A percentile compares a stretch with the other conserved stretches of the same genome.
These are phyloP conservation scores for Rosa chinensis DNA, from an alignment of 306 rosid species.

Conservation along the genomic window DNA sequence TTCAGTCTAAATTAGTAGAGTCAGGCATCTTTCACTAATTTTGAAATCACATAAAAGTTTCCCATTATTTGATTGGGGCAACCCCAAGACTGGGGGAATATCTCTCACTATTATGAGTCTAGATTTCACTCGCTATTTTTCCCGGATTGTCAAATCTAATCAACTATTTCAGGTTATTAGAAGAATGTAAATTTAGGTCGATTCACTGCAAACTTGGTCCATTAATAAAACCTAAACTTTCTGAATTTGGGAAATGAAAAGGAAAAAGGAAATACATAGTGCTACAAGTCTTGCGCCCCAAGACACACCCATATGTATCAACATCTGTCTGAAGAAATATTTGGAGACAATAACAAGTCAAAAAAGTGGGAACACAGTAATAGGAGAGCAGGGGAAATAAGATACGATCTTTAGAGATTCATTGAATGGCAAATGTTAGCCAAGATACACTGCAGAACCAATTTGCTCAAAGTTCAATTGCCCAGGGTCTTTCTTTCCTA, in stretches of 20 bases:
- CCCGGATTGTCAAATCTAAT: background rate
- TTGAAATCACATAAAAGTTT: too few species aligned
- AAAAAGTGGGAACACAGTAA: background rate
- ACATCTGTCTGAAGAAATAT: background rate
- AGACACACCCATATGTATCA: background rate
- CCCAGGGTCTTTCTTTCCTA: slow-evolving; percentile 36
- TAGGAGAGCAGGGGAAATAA: background rate
- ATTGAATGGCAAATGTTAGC: slow-evolving; percentile 27
- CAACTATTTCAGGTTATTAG: background rate
- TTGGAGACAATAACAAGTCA: background rate
- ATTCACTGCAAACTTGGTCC: background rate
- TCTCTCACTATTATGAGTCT: too few species aligned
- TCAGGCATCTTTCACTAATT: too few species aligned
- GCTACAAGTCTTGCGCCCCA: background rate
- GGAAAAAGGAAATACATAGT: too few species aligned
- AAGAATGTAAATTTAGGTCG: background rate
- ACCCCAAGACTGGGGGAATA: too few species aligned
- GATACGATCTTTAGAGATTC: slow-evolving; percentile 9
- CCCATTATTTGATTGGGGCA: background rate
- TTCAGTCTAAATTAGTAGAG: too few species aligned
- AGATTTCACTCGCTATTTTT: too few species aligned
- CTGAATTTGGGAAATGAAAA: too few species aligned
- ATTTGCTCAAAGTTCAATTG: slow-evolving; percentile 54
- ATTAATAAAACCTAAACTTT: too few species aligned
- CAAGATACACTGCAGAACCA: slow-evolving; percentile 49